phyloP scores from a whole-genome alignment of 176 grass and related monocot species.

The Juncus inflexus region DNA sequence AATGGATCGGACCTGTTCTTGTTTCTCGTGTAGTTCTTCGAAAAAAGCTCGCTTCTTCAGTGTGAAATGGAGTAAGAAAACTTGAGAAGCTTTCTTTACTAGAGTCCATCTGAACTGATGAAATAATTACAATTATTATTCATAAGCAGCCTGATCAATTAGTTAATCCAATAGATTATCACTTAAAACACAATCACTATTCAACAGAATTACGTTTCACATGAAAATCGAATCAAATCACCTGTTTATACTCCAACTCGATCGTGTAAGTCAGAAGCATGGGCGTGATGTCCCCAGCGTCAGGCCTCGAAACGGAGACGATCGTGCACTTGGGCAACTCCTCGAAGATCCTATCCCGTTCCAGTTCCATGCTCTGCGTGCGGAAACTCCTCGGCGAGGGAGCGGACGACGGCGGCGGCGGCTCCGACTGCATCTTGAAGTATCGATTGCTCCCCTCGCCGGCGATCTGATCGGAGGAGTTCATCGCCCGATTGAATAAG shows the following conservation, averaged over 20 bases:
- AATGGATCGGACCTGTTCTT: slow-evolving; percentile 76
- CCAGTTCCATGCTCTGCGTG: slow-evolving; percentile 33
- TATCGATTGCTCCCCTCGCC: slow-evolving; percentile 40
- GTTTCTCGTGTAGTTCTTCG: slow-evolving; percentile 97
- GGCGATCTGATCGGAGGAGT: slow-evolving; percentile 47
- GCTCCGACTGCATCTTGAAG: slow-evolving; percentile 49
- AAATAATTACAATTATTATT: slow-evolving; percentile 41
- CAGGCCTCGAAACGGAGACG: slow-evolving; percentile 70
- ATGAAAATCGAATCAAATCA: slow-evolving; percentile 20
- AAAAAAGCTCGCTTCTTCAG: slow-evolving; percentile 88
- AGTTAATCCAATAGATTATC: slow-evolving; percentile 21
- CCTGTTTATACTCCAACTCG: slow-evolving; percentile 93
- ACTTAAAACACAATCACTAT: neutral
- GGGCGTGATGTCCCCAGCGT: slow-evolving; percentile 86
- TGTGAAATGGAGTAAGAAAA: slow-evolving; percentile 89
- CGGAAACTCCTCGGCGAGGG: slow-evolving; percentile 51
- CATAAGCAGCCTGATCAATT: slow-evolving; percentile 31
- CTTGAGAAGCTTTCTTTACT: slow-evolving; percentile 90
- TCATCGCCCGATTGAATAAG: slow-evolving; percentile 38
- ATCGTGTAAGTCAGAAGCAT: slow-evolving; percentile 92
- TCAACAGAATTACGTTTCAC: neutral
- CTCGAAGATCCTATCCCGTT: slow-evolving; percentile 58
- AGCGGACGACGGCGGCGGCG: slow-evolving; percentile 12
- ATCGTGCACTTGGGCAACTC: slow-evolving; percentile 68
- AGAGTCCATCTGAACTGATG: slow-evolving; percentile 95